phyloP scores from a whole-genome alignment of 257 asterid genomes.

The Apocynum venetum region DNA sequence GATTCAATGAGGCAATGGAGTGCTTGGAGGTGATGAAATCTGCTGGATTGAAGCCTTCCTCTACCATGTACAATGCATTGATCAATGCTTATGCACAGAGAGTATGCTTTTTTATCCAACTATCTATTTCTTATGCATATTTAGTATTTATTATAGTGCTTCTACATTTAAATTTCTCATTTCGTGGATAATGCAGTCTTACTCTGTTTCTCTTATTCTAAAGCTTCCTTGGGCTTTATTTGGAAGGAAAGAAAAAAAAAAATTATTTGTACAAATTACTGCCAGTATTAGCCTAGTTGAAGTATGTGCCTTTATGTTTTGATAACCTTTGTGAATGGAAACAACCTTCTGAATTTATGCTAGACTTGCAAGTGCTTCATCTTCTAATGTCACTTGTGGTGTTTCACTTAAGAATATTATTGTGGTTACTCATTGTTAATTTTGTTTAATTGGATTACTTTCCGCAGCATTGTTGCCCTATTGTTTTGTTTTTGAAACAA shows the following conservation, averaged over 20 bases:
- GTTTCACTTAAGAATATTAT: not conserved
- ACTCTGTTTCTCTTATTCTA: not conserved
- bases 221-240: not conserved
- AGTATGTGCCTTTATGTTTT: not conserved
- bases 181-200: not conserved
- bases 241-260: not conserved
- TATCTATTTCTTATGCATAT: not conserved
- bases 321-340: not conserved
- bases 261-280: not conserved
- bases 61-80: constrained; percentile 91
- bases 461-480: not conserved
- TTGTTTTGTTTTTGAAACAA: not conserved
- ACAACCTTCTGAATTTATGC: not conserved
- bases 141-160: not conserved
- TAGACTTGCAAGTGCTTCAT: not conserved
- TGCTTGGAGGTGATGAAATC: constrained; percentile 94
- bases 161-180: not conserved
- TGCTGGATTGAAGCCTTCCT: constrained; percentile 77
- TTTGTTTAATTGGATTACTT: not conserved
- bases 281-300: not conserved
- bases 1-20: constrained; percentile 82
- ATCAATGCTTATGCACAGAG: constrained; percentile 93
- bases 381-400: not conserved
- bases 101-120: constrained; percentile 42
- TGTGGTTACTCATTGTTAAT: not conserved